Evolutionary conservation across 2,329 filamentous ascomycete species (phyloP).

Genomic region (Fusarium sp.): DNA sequence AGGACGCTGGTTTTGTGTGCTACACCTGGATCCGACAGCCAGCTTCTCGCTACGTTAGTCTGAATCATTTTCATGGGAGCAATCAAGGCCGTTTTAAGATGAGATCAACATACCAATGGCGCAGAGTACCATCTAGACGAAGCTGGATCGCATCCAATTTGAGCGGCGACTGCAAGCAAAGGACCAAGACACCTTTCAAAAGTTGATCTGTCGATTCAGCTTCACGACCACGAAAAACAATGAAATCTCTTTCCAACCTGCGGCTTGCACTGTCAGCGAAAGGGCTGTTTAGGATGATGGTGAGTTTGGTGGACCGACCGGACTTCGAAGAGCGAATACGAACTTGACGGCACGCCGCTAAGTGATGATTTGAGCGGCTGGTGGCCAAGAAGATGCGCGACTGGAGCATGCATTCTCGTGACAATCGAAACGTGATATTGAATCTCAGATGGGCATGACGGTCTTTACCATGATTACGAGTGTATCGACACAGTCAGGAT

Average conservation of each 20-base stretch:
- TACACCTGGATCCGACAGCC: constrained; percentile 67
- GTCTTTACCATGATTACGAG: not conserved
- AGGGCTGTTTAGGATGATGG: no score
- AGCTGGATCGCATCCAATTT: constrained; percentile 81
- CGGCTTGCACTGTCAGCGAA: no score
- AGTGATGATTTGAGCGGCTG: constrained; percentile 7
- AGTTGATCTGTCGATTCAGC: constrained; percentile 82
- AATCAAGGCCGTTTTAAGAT: not conserved
- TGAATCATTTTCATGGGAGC: not conserved
- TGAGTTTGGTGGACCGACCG: constrained; percentile 57
- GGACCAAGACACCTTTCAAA: constrained; percentile 79
- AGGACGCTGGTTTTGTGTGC: constrained; percentile 72
- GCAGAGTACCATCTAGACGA: constrained; percentile 77
- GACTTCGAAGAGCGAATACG: constrained; percentile 63
- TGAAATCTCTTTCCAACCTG: constrained; percentile 83
- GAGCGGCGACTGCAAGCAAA: constrained; percentile 78
- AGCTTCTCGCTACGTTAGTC: constrained; percentile 53
- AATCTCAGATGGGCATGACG: not conserved
- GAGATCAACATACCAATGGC: constrained; percentile 69
- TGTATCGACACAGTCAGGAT: no score
- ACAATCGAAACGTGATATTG: not conserved
- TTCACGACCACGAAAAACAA: constrained; percentile 82
- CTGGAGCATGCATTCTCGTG: constrained; percentile 21
- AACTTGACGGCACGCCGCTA: constrained; percentile 2
- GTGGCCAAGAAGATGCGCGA: not conserved